Evolutionary conservation across 2,329 filamentous ascomycete genomes (phyloP), one percentile per base, ranked within the genome.

Genomic region (Xylaria sp.): DNA sequence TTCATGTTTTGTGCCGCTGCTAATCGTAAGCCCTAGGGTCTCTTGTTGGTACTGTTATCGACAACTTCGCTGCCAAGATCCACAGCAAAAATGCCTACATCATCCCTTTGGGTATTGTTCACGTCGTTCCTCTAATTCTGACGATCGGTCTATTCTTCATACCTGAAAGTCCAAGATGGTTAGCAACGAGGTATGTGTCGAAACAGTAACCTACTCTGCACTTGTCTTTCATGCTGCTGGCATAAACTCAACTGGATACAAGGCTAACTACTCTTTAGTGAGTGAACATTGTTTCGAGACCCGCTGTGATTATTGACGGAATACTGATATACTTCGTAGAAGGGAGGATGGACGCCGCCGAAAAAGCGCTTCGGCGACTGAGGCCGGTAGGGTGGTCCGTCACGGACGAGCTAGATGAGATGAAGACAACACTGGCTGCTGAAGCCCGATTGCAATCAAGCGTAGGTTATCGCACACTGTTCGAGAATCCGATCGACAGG

Each of bases 401-500:
- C 23, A 72, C 74, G 1, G 71, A 73, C 10, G 81, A 83, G 66
- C 65, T 81, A 2, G 65, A 73, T 10, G 81, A 81, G 61, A 83
- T 83, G 74, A 74, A 75, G 57, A 75, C 77, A 2, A 77, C 79
- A 3, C 74, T 83, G 6, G 77, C 78, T 2, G 72, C 74, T 6
- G 81, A 83, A 69, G 72, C 67, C 5, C 72, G 72, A 25, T 60
- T 80, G 0, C 74, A 77, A 46, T 71, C 74, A 28, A 71, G 80
- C 73, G 36, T 81, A 70, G 68, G 76, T 62, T 72, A 86, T 45
- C 71, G 82, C 23, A 85, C 87, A 63, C 80, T 87, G 70, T 83
- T 85, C 74, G 80, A 76, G 45, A 83, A 86, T 71, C 83, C 85
- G 1, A 77, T 87, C 34, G 85, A 87, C 74, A 80, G 85, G 15